These are phyloP conservation scores for Epipyxis sp. DNA, from an alignment of 108 stramenopile species.

Conservation along the genomic window DNA sequence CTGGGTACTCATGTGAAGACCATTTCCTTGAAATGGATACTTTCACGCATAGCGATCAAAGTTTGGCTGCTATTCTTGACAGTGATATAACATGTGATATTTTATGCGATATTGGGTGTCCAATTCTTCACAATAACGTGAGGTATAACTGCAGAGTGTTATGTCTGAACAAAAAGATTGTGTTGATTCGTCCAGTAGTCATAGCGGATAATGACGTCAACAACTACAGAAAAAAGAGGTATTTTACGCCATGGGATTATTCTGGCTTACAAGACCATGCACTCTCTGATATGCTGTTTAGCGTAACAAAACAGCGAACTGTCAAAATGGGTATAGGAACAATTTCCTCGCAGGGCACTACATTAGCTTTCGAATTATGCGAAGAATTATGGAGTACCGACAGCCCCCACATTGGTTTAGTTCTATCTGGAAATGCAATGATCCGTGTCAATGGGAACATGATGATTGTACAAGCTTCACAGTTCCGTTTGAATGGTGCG, in stretches of 20 bases:
- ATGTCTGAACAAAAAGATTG: conserved; percentile 65
- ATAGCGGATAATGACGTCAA: conserved; percentile 92
- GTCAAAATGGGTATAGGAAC: conserved; percentile 69
- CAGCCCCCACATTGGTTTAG: conserved; percentile 76
- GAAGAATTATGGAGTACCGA: conserved; percentile 95
- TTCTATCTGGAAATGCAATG: conserved; percentile 83
- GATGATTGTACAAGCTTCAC: conserved; percentile 82
- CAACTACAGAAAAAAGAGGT: conserved; percentile 91
- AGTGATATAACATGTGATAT: conserved; percentile 72
- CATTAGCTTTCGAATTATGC: conserved; percentile 88
- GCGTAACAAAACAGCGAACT: conserved; percentile 47
- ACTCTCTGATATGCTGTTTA: conserved; percentile 25
- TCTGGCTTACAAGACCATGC: conserved; percentile 19
- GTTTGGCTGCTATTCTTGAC: conserved; percentile 63
- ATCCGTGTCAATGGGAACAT: conserved; percentile 87
- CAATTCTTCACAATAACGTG: conserved; percentile 70
- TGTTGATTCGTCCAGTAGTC: conserved; percentile 65
- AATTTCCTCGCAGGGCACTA: conserved; percentile 64
- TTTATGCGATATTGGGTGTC: conserved; percentile 95
- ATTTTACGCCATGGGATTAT: conserved; percentile 77
- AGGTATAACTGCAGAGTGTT: conserved; percentile 96
- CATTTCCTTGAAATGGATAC: conserved; percentile 95
- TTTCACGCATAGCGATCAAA: conserved; percentile 87
- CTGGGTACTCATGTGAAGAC: conserved; percentile 97
- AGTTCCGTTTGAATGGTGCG: conserved; percentile 84